Evolutionary conservation across 305 asterid genomes (phyloP).

Genomic region (Fraxinus platypoda): DNA sequence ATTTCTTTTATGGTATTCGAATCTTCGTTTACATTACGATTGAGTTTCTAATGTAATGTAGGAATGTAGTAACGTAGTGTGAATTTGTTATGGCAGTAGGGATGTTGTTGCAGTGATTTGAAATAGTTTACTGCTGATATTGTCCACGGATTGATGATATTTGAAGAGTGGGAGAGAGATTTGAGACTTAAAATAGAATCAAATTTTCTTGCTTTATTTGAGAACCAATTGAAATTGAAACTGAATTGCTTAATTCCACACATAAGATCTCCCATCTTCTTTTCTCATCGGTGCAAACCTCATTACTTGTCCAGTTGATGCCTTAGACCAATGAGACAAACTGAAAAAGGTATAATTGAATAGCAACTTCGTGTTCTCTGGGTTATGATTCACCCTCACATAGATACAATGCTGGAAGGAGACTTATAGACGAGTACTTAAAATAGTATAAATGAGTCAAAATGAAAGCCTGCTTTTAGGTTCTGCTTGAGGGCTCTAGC

Average conservation of each 20-base stretch:
- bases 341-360: neutral
- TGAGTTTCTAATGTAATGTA: neutral
- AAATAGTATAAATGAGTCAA: neutral
- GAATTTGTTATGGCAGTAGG: neutral
- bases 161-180: neutral
- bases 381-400: neutral
- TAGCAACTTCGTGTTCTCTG: neutral
- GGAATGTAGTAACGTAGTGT: neutral
- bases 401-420: neutral
- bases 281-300: neutral
- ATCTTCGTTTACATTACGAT: neutral
- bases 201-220: no score
- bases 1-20: neutral
- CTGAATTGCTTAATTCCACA: neutral
- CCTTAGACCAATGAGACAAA: neutral
- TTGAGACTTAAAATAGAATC: neutral
- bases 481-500: neutral
- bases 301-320: neutral
- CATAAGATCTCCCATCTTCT: neutral
- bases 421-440: neutral
- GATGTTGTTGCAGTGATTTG: conserved; percentile 5
- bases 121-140: neutral
- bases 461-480: neutral
- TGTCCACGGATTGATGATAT: neutral
- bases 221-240: no score